A percentile compares a stretch with the other conserved stretches of the same genome.
Evolutionary conservation across 768 basidiomycete species (phyloP).

Genomic region (Lactifluus volemus): DNA sequence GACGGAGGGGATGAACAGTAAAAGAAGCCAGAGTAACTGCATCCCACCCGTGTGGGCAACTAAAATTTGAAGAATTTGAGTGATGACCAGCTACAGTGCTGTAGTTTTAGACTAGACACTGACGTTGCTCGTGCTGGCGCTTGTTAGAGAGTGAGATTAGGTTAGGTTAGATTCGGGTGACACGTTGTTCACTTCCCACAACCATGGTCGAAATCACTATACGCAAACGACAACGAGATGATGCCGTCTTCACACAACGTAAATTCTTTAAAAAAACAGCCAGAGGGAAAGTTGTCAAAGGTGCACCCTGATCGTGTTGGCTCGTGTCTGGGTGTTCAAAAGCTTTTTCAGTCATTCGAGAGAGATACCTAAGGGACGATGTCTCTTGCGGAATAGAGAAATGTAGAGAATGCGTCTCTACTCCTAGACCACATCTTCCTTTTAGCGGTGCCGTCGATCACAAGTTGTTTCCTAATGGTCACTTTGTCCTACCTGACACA

Average conservation of each 20-base stretch:
- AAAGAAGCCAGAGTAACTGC: slow-evolving; percentile 37
- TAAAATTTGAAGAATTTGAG: too few relatives aligned
- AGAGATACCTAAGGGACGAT: slow-evolving; percentile 89
- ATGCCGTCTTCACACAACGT: slow-evolving; percentile 70
- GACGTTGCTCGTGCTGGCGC: neutral
- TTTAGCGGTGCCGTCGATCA: slow-evolving; percentile 49
- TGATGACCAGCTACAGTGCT: too few relatives aligned
- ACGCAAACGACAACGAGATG: slow-evolving; percentile 58
- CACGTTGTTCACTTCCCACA: neutral
- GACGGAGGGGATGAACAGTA: slow-evolving; percentile 35
- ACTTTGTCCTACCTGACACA: slow-evolving; percentile 87
- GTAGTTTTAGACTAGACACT: too few relatives aligned
- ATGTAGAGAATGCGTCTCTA: slow-evolving; percentile 53
- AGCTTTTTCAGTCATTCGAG: slow-evolving; percentile 55
- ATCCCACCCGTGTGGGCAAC: slow-evolving; percentile 15
- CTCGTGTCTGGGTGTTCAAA: neutral
- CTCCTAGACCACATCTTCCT: slow-evolving; percentile 44
- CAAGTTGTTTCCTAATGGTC: slow-evolving; percentile 49
- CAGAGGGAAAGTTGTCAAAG: slow-evolving; percentile 87
- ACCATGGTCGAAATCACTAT: slow-evolving; percentile 57
- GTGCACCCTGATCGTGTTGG: slow-evolving; percentile 33
- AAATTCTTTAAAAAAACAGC: slow-evolving; percentile 97
- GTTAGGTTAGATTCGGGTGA: neutral
- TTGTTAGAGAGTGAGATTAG: slow-evolving; percentile 1
- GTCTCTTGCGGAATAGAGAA: slow-evolving; percentile 75